These are phyloP conservation scores for Ceratocystis variospora DNA, from an alignment of 2,329 filamentous ascomycete genomes.

Conservation along the genomic window DNA sequence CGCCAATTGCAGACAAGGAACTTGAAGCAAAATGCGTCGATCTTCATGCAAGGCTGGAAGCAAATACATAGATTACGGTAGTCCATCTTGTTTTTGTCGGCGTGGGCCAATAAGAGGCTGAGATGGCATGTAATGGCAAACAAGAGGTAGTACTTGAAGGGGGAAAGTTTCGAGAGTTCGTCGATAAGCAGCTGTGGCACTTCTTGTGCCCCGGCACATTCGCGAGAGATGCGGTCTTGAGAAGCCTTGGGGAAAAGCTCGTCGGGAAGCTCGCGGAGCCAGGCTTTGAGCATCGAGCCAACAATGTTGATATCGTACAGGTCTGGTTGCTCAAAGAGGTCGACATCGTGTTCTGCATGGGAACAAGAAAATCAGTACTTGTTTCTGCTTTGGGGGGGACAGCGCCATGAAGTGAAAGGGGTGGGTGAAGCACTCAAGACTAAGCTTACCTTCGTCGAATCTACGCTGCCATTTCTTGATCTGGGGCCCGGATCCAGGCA, in stretches of 20 bases:
- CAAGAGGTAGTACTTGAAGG: conserved; percentile 93
- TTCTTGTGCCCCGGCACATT: conserved; percentile 63
- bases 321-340: conserved; percentile 74
- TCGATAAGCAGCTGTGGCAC: conserved; percentile 80
- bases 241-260: conserved; percentile 78
- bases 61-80: conserved; percentile 92
- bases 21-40: conserved; percentile 88
- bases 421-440: too few species aligned
- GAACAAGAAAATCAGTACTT: background rate
- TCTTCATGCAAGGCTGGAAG: conserved; percentile 93
- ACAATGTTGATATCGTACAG: conserved; percentile 95
- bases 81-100: conserved; percentile 97
- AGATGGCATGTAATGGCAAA: conserved; percentile 96
- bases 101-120: conserved; percentile 76
- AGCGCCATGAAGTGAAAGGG: too few species aligned
- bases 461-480: conserved; percentile 87
- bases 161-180: conserved; percentile 83
- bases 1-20: conserved; percentile 93
- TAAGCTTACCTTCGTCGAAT: conserved; percentile 62
- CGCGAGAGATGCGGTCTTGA: conserved; percentile 65
- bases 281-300: conserved; percentile 89
- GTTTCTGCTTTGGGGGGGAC: background rate
- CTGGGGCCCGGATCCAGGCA: conserved; percentile 78
- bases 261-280: conserved; percentile 87
- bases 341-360: conserved; percentile 62